Percentiles rank a stretch among this genome's conserved stretches.
Conservation (phyloP, 2,329 filamentous ascomycete genomes). For the Hortaea sp. region DNA sequence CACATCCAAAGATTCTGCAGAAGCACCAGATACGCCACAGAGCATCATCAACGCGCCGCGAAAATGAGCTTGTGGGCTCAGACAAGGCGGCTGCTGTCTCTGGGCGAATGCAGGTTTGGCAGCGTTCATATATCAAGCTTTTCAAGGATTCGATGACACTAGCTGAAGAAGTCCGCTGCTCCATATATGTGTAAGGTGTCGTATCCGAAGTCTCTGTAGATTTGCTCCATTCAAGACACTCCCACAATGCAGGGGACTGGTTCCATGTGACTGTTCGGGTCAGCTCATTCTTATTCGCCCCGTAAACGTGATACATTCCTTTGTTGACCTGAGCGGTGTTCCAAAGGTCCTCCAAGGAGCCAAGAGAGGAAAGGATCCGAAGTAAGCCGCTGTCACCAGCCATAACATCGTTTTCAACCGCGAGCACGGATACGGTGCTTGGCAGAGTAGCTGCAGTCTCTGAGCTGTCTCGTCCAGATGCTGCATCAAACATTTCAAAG, state of each 20-base stretch:
- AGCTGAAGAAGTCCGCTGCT: conserved; percentile 43
- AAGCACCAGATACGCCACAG: conserved; percentile 59
- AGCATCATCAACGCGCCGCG: conserved; percentile 48
- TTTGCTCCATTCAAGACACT: conserved; percentile 48
- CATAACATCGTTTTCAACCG: not conserved
- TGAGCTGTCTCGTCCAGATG: no score
- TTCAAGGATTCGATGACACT: conserved; percentile 46
- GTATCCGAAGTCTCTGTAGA: conserved; percentile 42
- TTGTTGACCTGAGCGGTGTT: conserved; percentile 44
- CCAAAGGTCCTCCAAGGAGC: conserved; percentile 45
- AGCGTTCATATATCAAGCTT: conserved; percentile 44
- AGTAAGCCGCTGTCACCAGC: not conserved
- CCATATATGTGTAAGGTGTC: conserved; percentile 42
- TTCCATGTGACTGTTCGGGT: conserved; percentile 42
- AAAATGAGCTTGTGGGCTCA: conserved; percentile 33
- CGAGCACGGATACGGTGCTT: no score
- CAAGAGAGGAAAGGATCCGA: conserved; percentile 38
- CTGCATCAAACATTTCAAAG: not conserved
- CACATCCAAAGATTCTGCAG: conserved; percentile 52
- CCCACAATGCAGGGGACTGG: conserved; percentile 50
- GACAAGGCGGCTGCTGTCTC: conserved; percentile 47
- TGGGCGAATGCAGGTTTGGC: conserved; percentile 45
- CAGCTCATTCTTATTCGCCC: conserved; percentile 44
- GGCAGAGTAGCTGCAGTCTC: no score
- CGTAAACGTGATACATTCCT: conserved; percentile 49